Base-by-base conservation (phyloP, 805 yeast species). In the Alloascoidea africana region DNA sequence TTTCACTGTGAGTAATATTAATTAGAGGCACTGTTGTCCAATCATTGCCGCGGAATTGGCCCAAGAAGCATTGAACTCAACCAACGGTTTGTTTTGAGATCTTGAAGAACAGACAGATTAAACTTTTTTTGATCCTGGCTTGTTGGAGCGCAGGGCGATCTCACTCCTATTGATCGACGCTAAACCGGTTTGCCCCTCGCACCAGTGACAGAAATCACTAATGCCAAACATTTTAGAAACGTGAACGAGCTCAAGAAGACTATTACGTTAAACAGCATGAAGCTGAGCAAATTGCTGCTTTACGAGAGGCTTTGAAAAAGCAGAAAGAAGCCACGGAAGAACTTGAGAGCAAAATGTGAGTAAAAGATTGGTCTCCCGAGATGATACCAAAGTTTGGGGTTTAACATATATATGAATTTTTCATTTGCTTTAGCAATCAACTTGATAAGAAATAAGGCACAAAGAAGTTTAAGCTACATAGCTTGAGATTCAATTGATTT, bases 241-340 rank as follows among this genome's bases (percentile, higher is more conserved):
- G 94, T 59, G 98, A 91, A 69, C 79, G 73, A 63, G 95, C 95
- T 45, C 77, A 76, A 55, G 98, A 89, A 66, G 85, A 80, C 56
- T 68, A 65, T 51, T 87, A 76, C 66, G 67, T 86, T 60, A 83
- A 74, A 62, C 77, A 84, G 64, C 94, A 81, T 56, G 95, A 89
- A 67, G 80, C 78, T 56, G 94, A 85, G 60, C 85, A 80, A 66
- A 67, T 86, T 57, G 76, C 72, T 53, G 69, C 70, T 36, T 72
- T 86, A 58, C 79, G 67, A 58, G 85, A 80, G 56, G 72, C 79
- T 53, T 68, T 86, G 58, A 73, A 77, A 59, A 67, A 80, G 63
- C 91, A 77, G 32, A 77, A 76, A 67, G 67, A 71, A 44, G 69
- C 73, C 53, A 55, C 76, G 47, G 66, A 68, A 42, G 50, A 56